Evolutionary conservation across 106 monocot genomes (phyloP), one percentile per base, ranked within the genome.

Genomic region (Apostasia shenzhenica): DNA sequence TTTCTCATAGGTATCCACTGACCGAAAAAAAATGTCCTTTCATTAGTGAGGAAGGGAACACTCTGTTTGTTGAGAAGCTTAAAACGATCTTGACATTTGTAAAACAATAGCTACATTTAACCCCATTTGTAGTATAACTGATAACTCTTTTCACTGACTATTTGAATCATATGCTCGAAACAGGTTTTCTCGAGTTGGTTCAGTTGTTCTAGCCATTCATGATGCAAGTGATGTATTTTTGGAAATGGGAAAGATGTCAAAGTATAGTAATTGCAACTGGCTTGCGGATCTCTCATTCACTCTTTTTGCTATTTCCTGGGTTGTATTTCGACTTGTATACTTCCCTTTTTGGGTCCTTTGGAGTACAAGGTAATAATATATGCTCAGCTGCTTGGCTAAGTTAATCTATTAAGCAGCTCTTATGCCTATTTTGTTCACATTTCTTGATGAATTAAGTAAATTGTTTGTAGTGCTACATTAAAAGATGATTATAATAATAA

Each of bases 181-280:
- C 80, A 97, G 95, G 70, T 97, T 97, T 83, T 78, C 82, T 70
- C 83, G 95, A 71, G 92, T 85, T 77, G 95, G 95, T 77, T 89
- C 95, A 14, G 46, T 97, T 70, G 86, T 92, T 70, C 66, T 97
- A 69, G 92, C 92, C 55, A 46, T 97, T 80, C 92, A 92, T 78
- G 97, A 97, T 85, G 92, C 92, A 77, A 84, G 79, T 80, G 97
- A 97, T 74, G 83, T 97, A 50, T 97, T 97, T 68, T 73, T 97
- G 73, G 97, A 97, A 79, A 54, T 70, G 9, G 95, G 84, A 62
- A 97, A 97, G 68, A 97, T 97, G 92, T 82, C 92, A 40, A 92
- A 92, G 79, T 97, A 97, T 69, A 71, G 78, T 81, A 82, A 81
- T 11, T 70, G 49, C 67, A 84, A 97, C 38, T 59, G 70, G 74